Base-by-base conservation (phyloP, 164 flowering plant genomes). In the Dillenia suffruticosa region DNA sequence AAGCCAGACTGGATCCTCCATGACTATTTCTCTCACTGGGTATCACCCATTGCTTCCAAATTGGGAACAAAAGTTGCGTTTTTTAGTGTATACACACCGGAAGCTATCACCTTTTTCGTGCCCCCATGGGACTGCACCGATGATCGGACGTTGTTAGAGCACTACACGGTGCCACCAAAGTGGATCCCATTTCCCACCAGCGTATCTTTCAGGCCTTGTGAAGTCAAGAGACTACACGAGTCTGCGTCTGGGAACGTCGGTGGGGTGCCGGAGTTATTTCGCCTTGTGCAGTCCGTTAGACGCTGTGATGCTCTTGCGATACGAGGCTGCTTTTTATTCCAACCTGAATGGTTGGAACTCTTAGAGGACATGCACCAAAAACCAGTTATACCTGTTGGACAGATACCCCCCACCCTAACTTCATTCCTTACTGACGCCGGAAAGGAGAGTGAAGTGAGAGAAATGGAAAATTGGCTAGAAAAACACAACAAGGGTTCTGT, bases 131-230 rank as follows among this genome's bases (percentile, higher is more conserved):
- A 16, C 11, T 14, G 49, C 26, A 57, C 52, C 12, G 72, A 54
- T 12, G 48, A 59, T 4, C 62, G 79, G 14, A 44, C 54, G 4
- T 48, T 24, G 11, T 68, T 70, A 0, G 79, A 79, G 54, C 64
- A 66, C 10, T 65, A 67, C 63, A 70, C 69, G 12, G 51, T 44
- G 0, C 63, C 69, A 0, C 79, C 83, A 2, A 56, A 65, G 44
- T 84, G 86, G 86, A 48, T 77, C 15, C 64, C 77, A 0, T 79
- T 79, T 48, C 63, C 69, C 0, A 47, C 81, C 0, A 63, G 60
- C 1, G 61, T 75, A 12, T 57, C 68, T 24, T 57, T 46, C 52
- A 59, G 52, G 15, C 69, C 40, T 19, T 56, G 55, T 47, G 78
- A 74, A 51, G 65, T 64, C 26, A 57, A 46, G n/a, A 15, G 19